Percentiles rank a stretch among this genome's conserved stretches.
Evolutionary conservation across 129 eudicot species (phyloP).

Genomic region (Arctium lappa): DNA sequence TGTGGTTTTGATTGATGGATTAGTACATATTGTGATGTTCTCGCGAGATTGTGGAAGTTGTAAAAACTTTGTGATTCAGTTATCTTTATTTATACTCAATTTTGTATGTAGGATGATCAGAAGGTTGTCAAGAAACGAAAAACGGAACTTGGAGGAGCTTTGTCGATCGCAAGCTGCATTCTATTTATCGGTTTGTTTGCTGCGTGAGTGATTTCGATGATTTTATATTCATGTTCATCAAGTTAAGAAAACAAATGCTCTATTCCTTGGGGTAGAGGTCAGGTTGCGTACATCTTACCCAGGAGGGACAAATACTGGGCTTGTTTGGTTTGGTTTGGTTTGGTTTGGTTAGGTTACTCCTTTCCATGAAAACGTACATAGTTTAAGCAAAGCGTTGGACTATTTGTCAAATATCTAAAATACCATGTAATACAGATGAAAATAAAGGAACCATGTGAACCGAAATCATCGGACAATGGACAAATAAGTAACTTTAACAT

Average conservation of each 20-base stretch:
- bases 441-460: not conserved
- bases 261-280: not conserved
- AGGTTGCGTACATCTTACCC: not conserved
- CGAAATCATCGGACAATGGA: not conserved
- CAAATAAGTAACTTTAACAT: not conserved
- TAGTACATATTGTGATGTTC: not conserved
- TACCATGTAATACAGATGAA: not conserved
- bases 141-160: slow-evolving; percentile 94
- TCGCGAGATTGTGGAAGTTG: not conserved
- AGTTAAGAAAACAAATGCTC: no score
- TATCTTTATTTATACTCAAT: not conserved
- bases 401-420: not conserved
- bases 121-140: slow-evolving; percentile 79
- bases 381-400: not conserved
- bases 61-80: not conserved
- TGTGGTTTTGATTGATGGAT: not conserved
- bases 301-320: not conserved
- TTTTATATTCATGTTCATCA: not conserved
- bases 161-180: slow-evolving; percentile 95
- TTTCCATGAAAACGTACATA: not conserved
- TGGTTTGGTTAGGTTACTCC: no score
- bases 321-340: not conserved
- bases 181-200: slow-evolving; percentile 87
- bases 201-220: slow-evolving; percentile 58
- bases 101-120: slow-evolving; percentile 68